These are phyloP conservation scores for Coemansia sp. DNA, from an alignment of 192 early-diverging fungal genomes.

Conservation along the genomic window DNA sequence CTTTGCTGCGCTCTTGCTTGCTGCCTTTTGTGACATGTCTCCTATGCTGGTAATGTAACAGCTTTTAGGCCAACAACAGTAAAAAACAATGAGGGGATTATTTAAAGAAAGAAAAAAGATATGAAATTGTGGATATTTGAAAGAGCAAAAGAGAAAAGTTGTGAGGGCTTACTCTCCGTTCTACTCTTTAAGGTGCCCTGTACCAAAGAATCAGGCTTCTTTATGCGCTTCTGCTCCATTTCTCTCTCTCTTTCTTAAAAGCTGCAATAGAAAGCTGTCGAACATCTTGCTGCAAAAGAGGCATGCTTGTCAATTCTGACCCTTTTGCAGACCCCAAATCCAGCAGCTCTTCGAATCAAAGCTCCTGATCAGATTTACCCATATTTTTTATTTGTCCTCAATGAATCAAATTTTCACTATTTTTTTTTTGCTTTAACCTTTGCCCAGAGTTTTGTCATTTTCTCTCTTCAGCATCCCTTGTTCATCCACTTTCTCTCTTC, in stretches of 20 bases:
- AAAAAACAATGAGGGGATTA: too few relatives aligned
- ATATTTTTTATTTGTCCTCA: neutral
- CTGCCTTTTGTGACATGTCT: constrained; percentile 7
- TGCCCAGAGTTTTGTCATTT: neutral
- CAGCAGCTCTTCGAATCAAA: neutral
- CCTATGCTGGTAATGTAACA: neutral
- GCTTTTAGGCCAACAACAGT: neutral
- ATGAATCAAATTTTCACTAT: neutral
- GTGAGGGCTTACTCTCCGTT: too few relatives aligned
- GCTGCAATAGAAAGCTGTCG: too few relatives aligned
- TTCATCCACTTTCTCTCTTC: neutral
- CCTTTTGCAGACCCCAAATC: neutral
- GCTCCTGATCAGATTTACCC: constrained; percentile 11
- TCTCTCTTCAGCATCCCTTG: neutral
- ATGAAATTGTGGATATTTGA: too few relatives aligned
- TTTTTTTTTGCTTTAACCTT: constrained; percentile 3
- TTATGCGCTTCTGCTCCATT: too few relatives aligned
- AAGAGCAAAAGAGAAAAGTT: too few relatives aligned
- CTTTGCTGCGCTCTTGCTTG: constrained; percentile 36
- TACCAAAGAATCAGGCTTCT: too few relatives aligned
- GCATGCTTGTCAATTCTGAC: neutral
- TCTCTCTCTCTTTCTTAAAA: too few relatives aligned
- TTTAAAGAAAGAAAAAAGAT: too few relatives aligned
- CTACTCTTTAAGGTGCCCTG: too few relatives aligned
- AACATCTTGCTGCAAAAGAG: too few relatives aligned